Evolutionary conservation across 129 eudicot species (phyloP).

Genomic region (Lactuca saligna): DNA sequence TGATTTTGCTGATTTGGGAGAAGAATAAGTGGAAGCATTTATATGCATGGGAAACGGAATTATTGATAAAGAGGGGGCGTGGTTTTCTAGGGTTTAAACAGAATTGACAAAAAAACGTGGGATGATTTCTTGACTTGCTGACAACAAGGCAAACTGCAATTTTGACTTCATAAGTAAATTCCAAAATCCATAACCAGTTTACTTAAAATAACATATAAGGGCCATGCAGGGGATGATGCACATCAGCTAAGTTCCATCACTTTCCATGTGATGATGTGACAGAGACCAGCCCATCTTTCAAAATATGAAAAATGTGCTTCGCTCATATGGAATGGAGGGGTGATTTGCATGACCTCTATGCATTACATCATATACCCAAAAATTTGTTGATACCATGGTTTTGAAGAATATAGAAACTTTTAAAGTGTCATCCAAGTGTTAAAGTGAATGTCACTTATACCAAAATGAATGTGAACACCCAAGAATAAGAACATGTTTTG

Average conservation of each 20-base stretch:
- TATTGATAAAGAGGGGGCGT: slow-evolving; percentile 23
- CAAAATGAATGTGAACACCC: too few relatives aligned
- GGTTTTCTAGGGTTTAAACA: slow-evolving; percentile 31
- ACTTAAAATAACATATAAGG: neutral
- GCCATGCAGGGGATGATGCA: neutral
- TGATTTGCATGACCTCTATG: neutral
- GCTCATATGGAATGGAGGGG: neutral
- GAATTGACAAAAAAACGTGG: slow-evolving; percentile 21
- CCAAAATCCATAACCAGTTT: neutral
- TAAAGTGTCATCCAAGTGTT: too few relatives aligned
- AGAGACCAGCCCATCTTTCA: neutral
- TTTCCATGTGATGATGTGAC: neutral
- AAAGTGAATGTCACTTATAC: too few relatives aligned
- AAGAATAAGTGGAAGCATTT: neutral
- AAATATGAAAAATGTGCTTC: neutral
- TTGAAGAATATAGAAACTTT: neutral
- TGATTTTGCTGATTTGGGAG: neutral
- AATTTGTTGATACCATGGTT: neutral
- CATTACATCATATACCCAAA: neutral
- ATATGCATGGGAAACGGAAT: slow-evolving; percentile 28
- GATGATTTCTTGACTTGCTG: slow-evolving; percentile 23
- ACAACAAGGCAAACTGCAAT: slow-evolving; percentile 13
- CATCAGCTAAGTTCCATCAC: neutral
- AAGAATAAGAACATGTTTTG: too few relatives aligned
- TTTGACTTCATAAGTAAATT: slow-evolving; percentile 11